These are phyloP conservation scores for Plectosphaerella cucumerina DNA, from an alignment of 2,329 filamentous ascomycete genomes.

Conservation along the genomic window DNA sequence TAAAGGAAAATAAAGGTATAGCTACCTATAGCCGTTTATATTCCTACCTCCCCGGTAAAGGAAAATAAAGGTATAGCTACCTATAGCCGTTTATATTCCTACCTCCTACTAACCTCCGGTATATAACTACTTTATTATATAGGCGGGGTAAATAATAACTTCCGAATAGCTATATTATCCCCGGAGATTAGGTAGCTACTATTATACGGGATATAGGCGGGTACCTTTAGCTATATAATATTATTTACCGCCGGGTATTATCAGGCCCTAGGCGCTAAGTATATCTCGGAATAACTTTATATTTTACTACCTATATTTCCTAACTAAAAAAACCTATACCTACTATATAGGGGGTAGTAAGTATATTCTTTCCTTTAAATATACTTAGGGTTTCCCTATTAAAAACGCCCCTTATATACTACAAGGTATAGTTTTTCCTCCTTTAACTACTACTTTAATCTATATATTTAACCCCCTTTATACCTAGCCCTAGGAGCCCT, in stretches of 20 bases:
- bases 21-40: neutral
- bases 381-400: too few species aligned
- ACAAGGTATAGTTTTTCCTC: neutral
- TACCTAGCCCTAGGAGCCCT: too few species aligned
- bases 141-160: too few species aligned
- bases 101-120: neutral
- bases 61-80: neutral
- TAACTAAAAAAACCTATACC: neutral
- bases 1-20: too few species aligned
- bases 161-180: too few species aligned
- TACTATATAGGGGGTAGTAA: too few species aligned
- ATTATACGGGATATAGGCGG: neutral
- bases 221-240: conserved; percentile 9
- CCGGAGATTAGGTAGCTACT: conserved; percentile 5
- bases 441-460: neutral
- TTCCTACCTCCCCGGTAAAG: too few species aligned
- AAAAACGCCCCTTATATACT: too few species aligned
- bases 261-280: too few species aligned
- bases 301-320: neutral
- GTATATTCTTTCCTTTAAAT: too few species aligned
- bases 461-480: too few species aligned
- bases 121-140: neutral
- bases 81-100: neutral
- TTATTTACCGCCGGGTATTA: conserved; percentile 1
- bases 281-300: neutral